Percentiles rank a stretch among this genome's conserved stretches.
Conservation (phyloP, 345 rosid genomes). For the Fremontodendron californicum region DNA sequence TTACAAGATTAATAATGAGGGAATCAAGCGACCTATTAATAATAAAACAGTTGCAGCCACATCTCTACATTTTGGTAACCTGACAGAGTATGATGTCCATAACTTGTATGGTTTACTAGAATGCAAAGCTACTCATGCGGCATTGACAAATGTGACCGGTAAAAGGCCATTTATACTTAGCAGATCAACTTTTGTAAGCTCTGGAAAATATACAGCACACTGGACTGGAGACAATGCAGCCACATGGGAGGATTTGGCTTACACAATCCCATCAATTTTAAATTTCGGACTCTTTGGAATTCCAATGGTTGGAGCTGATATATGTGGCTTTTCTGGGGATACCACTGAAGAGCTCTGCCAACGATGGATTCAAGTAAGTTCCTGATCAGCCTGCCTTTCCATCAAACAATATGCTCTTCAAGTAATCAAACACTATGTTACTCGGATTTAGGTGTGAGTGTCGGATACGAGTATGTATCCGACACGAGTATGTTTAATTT, state of each 20-base stretch:
- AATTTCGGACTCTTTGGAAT: conserved; percentile 72
- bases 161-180: conserved; percentile 70
- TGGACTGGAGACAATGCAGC: conserved; percentile 83
- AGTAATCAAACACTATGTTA: background rate
- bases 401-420: background rate
- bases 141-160: conserved; percentile 36
- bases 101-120: conserved; percentile 67
- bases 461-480: too few species aligned
- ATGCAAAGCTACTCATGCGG: conserved; percentile 54
- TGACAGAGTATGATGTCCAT: conserved; percentile 63
- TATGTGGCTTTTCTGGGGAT: conserved; percentile 27
- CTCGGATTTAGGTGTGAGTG: background rate
- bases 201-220: conserved; percentile 74
- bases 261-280: conserved; percentile 53
- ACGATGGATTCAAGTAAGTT: conserved; percentile 72
- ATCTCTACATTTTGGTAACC: conserved; percentile 45
- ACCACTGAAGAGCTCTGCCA: conserved; percentile 69
- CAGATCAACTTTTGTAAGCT: conserved; percentile 70
- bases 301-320: conserved; percentile 62
- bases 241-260: conserved; percentile 60
- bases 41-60: conserved; percentile 52
- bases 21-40: conserved; percentile 32
- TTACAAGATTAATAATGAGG: conserved; percentile 61
- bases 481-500: too few species aligned
- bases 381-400: background rate